phyloP scores from a whole-genome alignment of 352 stramenopile genomes.

The Pythium sp. region DNA sequence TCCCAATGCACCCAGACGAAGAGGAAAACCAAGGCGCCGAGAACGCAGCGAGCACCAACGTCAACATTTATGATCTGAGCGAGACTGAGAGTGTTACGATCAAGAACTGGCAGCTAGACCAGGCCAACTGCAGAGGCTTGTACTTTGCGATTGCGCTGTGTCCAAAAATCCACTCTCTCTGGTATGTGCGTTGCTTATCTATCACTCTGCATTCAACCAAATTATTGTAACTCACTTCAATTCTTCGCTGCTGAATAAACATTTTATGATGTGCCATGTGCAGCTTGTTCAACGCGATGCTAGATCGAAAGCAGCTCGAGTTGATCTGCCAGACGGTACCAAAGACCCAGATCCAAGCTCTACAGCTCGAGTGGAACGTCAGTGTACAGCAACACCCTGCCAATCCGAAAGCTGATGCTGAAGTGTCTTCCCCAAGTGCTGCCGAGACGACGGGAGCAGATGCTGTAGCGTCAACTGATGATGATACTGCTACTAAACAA shows the following conservation, averaged over 20 bases:
- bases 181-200: conserved; percentile 26
- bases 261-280: background rate
- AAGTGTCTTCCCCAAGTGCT: background rate
- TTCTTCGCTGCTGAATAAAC: background rate
- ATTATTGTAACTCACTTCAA: background rate
- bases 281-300: conserved; percentile 66
- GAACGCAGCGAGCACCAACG: conserved; percentile 6
- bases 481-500: background rate
- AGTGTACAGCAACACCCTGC: background rate
- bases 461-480: conserved; percentile 1
- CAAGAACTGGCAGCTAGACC: conserved; percentile 69
- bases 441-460: conserved; percentile 4
- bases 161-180: conserved; percentile 44
- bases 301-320: conserved; percentile 46
- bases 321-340: conserved; percentile 50
- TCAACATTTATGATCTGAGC: conserved; percentile 49
- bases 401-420: background rate
- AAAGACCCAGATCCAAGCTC: conserved; percentile 42
- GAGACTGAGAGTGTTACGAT: conserved; percentile 56
- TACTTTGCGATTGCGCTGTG: conserved; percentile 55
- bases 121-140: conserved; percentile 46
- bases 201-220: background rate
- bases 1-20: conserved; percentile 57
- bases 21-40: conserved; percentile 46
- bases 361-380: conserved; percentile 74